These are phyloP conservation scores for Thalassiosira profunda DNA, from an alignment of 108 stramenopile genomes.

Conservation along the genomic window DNA sequence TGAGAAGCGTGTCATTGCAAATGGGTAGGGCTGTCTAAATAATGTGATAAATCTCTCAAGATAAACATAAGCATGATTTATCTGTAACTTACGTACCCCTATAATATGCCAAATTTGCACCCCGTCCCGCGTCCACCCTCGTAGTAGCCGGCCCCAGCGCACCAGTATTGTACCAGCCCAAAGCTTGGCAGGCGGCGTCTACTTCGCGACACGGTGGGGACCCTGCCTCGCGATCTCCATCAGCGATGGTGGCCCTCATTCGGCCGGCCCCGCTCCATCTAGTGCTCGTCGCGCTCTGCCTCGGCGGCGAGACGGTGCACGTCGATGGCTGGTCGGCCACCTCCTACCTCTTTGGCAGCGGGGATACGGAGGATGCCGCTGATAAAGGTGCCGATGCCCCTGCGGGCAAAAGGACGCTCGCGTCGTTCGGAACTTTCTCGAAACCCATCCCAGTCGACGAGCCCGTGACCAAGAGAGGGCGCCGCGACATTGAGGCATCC, in stretches of 20 bases:
- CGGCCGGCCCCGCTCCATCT: background rate
- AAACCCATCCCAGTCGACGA: slow-evolving; percentile 28
- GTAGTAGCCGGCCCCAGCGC: too few species aligned
- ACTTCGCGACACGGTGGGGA: too few species aligned
- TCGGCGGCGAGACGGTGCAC: background rate
- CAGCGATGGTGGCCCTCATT: background rate
- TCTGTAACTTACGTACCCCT: too few species aligned
- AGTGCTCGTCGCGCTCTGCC: background rate
- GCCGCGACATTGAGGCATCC: slow-evolving; percentile 73
- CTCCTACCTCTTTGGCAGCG: slow-evolving; percentile 2
- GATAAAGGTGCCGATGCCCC: background rate
- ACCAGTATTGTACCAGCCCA: too few species aligned
- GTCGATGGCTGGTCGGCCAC: slow-evolving; percentile 12
- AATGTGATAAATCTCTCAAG: too few species aligned
- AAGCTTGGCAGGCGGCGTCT: too few species aligned
- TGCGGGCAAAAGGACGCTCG: slow-evolving; percentile 9
- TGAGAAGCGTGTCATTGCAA: too few species aligned
- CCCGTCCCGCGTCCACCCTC: too few species aligned
- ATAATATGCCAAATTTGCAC: too few species aligned
- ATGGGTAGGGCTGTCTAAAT: too few species aligned
- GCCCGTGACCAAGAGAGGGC: slow-evolving; percentile 19
- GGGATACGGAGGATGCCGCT: background rate
- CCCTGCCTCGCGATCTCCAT: too few species aligned
- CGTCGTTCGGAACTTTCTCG: slow-evolving; percentile 27
- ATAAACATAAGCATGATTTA: too few species aligned